These are phyloP conservation scores for Aquilaria yunnanensis DNA, from an alignment of 345 rosid genomes.

Conservation along the genomic window DNA sequence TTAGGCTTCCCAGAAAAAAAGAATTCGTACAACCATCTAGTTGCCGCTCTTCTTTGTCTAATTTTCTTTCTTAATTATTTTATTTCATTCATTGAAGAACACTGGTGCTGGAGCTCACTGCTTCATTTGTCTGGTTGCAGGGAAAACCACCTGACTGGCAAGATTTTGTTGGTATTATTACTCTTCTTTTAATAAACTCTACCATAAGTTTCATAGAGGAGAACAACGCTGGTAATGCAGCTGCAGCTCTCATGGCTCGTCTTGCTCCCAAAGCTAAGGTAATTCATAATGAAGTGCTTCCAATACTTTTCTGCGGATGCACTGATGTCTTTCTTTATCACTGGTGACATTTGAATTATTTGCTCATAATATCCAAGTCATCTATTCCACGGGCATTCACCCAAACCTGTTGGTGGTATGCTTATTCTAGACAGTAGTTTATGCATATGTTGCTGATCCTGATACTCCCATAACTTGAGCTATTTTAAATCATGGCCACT, in stretches of 20 bases:
- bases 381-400: no score
- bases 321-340: not conserved
- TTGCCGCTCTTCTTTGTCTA: no score
- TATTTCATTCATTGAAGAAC: not conserved
- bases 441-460: no score
- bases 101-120: not conserved
- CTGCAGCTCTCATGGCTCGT: constrained; percentile 62
- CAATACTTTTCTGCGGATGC: not conserved
- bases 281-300: not conserved
- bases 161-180: constrained; percentile 57
- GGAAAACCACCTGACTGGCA: constrained; percentile 70
- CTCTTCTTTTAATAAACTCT: constrained; percentile 51
- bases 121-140: constrained; percentile 15
- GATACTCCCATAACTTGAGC: no score
- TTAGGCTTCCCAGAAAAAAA: no score
- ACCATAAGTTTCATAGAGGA: constrained; percentile 67
- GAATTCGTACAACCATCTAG: no score
- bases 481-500: no score
- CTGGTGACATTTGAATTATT: not conserved
- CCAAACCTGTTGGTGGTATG: no score
- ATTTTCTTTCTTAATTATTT: not conserved
- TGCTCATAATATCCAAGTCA: not conserved
- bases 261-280: constrained; percentile 65
- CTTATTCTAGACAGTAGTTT: no score
- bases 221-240: constrained; percentile 69